Percentiles rank a stretch among this genome's conserved stretches.
These are phyloP conservation scores for Catharanthus roseus DNA, from an alignment of 257 asterid species.

Conservation along the genomic window DNA sequence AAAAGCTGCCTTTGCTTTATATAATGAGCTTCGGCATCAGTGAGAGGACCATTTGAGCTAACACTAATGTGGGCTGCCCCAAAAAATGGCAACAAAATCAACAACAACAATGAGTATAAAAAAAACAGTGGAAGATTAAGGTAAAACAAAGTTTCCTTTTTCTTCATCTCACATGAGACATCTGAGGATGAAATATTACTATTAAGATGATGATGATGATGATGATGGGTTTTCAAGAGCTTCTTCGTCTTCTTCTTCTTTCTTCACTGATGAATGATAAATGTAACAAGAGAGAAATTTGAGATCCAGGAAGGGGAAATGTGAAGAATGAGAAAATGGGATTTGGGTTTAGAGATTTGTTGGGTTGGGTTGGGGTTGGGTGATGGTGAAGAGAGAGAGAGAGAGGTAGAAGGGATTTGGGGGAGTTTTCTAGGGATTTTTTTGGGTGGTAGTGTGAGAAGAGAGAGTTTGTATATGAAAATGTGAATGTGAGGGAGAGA, in stretches of 20 bases:
- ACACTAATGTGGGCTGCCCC: slow-evolving; percentile 22
- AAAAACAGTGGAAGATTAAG: slow-evolving; percentile 14
- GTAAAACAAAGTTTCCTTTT: slow-evolving; percentile 21
- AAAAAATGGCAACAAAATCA: slow-evolving; percentile 9
- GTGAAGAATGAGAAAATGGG: neutral
- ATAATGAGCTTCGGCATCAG: slow-evolving; percentile 48
- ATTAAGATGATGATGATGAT: too few species aligned
- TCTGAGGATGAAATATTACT: slow-evolving; percentile 29
- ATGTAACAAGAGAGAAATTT: slow-evolving; percentile 14
- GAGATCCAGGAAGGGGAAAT: slow-evolving; percentile 24
- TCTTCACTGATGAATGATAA: neutral
- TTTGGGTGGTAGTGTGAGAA: slow-evolving; percentile 15
- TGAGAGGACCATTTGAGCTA: slow-evolving; percentile 44
- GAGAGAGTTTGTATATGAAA: neutral
- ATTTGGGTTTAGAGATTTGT: slow-evolving; percentile 20
- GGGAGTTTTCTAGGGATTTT: slow-evolving; percentile 27
- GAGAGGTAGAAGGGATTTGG: neutral
- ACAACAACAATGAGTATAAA: slow-evolving; percentile 20
- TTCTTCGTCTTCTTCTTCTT: neutral
- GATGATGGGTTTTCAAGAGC: neutral
- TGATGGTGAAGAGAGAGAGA: slow-evolving; percentile 16
- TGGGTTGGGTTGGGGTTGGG: slow-evolving; percentile 24
- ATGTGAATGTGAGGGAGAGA: slow-evolving; percentile 25
- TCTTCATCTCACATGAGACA: slow-evolving; percentile 84
- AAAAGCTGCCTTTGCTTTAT: slow-evolving; percentile 62